Evolutionary conservation across 148 eudicot species (phyloP).

Genomic region (Vaccinium macrocarpon): DNA sequence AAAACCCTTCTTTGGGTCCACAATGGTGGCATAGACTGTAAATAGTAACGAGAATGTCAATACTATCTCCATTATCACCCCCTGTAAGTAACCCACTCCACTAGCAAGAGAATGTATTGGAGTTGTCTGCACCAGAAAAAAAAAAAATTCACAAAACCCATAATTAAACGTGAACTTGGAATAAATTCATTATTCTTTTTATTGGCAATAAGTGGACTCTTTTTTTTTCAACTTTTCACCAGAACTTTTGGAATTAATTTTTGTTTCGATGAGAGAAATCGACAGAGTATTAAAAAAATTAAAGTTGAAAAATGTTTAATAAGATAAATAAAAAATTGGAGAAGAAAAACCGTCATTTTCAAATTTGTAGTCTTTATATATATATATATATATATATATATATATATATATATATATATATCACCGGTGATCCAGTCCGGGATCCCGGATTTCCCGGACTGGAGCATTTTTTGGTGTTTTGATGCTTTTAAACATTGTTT

Average conservation of each 20-base stretch:
- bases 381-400: too few relatives aligned
- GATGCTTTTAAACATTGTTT: too few relatives aligned
- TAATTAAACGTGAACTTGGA: not conserved
- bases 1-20: constrained; percentile 85
- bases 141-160: not conserved
- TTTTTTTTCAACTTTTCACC: not conserved
- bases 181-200: not conserved
- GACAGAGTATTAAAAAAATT: not conserved
- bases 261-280: not conserved
- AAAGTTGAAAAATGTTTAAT: not conserved
- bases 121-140: constrained; percentile 42
- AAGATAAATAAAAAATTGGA: not conserved
- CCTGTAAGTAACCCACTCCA: constrained; percentile 61
- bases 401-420: too few relatives aligned
- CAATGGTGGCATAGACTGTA: constrained; percentile 83
- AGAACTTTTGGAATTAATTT: not conserved
- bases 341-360: not conserved
- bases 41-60: constrained; percentile 81
- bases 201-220: not conserved
- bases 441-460: too few relatives aligned
- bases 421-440: too few relatives aligned
- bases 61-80: constrained; percentile 73
- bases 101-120: constrained; percentile 67
- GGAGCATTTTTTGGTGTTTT: too few relatives aligned
- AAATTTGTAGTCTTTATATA: not conserved